Evolutionary conservation across 371 early-diverging fungal genomes (phyloP).

Genomic region (Rhizopus sp.): DNA sequence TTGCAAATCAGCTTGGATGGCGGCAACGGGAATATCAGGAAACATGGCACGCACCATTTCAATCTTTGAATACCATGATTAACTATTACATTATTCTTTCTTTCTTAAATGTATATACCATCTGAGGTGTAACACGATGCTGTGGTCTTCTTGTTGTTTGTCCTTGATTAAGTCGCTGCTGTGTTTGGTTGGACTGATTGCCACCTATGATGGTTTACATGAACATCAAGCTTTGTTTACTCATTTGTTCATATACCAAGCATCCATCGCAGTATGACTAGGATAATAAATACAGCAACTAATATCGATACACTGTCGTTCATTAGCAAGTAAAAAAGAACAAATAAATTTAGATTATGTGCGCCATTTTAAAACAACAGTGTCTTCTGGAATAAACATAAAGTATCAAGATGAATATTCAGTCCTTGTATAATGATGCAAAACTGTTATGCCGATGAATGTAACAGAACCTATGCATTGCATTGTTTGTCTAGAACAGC

Average conservation of each 20-base stretch:
- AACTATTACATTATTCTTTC: conserved; percentile 1
- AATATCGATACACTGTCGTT: conserved; percentile 77
- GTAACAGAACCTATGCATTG: too few relatives aligned
- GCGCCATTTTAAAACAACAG: too few relatives aligned
- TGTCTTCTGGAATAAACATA: too few relatives aligned
- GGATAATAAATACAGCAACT: conserved; percentile 71
- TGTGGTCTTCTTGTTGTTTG: conserved; percentile 45
- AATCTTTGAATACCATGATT: conserved; percentile 44
- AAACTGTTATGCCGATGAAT: too few relatives aligned
- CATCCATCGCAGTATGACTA: conserved; percentile 76
- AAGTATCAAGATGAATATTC: too few relatives aligned
- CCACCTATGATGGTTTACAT: conserved; percentile 30
- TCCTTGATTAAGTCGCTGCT: conserved; percentile 42
- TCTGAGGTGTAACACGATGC: conserved; percentile 62
- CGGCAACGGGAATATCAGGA: conserved; percentile 81
- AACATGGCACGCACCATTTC: conserved; percentile 84
- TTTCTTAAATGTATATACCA: conserved; percentile 39
- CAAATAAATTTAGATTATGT: not conserved
- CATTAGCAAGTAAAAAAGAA: conserved; percentile 40
- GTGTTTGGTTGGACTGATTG: conserved; percentile 32
- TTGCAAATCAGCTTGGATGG: conserved; percentile 82
- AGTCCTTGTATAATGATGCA: too few relatives aligned
- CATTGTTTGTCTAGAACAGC: too few relatives aligned
- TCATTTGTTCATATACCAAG: conserved; percentile 50
- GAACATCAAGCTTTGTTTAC: not conserved